Base-by-base conservation (phyloP, 1,284 basidiomycete genomes). In the Phlebopus sp. region DNA sequence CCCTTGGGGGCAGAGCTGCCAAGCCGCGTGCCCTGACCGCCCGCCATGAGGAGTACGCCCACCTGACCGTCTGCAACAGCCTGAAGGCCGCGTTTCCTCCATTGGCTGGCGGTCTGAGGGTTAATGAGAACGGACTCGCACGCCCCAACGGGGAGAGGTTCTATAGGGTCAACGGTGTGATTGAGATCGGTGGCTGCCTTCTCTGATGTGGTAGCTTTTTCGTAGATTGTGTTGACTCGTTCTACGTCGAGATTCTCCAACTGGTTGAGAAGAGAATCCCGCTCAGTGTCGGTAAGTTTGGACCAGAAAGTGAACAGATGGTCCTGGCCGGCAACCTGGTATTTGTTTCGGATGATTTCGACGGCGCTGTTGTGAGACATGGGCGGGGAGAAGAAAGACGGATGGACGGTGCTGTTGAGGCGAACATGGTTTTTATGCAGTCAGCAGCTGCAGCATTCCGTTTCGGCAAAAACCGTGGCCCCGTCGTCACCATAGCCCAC, bases 1-100 rank as follows among this genome's bases (percentile, higher is more conserved):
- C 97, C 97, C 67, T 99, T 99, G 21, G 97, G 97, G 18, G 87
- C 88, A 31, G 78, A 81, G 59, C 91, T 95, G 32, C 97, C 97
- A 41, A 99, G 76, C 46, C 97, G 80, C 14, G 95, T 97, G 18
- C 97, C 97, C 71, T 99, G 97, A 3, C 97, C 97, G 42, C 97
- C 97, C 2, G 97, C 97, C 87, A 99, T 90, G 59, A 99, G 79
- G 25, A 99, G 77, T 10, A 99, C 94, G 27, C 86, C 97, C 36
- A 98, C 93, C 58, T 92, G 73, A 55, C 91, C 87, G 27, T 80
- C 69, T 10, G 85, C 80, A 58, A 97, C 83, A 44, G 96, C 94
- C 38, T 83, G 69, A 40, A 98, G 74, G 39, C 97, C 97, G 30
- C 78, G 73, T 8, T 69, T 62, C 29, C 82, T 75, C 91, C 92